Evolutionary conservation across 345 rosid species (phyloP), one percentile per base, ranked within the genome.

Genomic region (Bruguiera parviflora): DNA sequence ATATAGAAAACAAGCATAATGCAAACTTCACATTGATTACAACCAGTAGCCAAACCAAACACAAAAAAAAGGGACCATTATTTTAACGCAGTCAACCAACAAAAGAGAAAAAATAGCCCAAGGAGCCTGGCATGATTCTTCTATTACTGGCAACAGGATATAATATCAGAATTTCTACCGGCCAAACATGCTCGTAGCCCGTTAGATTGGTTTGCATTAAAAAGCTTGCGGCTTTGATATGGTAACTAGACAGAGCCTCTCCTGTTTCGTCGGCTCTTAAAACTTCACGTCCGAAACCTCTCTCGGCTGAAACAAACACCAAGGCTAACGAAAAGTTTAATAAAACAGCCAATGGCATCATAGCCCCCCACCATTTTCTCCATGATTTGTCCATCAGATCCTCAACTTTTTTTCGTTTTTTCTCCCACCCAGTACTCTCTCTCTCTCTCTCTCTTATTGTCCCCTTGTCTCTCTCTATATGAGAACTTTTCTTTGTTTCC

Each of bases 111-210:
- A 3, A 13, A 43, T 8, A 15, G 18, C 18, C 49, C 15, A 3
- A 43, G 5, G 49, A 43, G 15, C 18, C 49, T 2, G 16, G 16
- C 16, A 43, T 0, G 16, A 43, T 9, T 9, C 16, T 39, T 11
- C 3, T 39, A 5, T 10, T 27, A 27, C 2, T 27, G 28, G 28
- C 28, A 39, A 39, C 3, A 39, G 46, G 15, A 28, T 28, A 21
- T 6, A 56, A 22, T 21, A 24, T 39, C 8, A 27, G 24, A 47
- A 35, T 2, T 15, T 64, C 27, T 81, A 87, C 96, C 28, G 96
- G 96, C 96, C 96, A 89, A 68, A 87, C 87, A 77, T 84, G 96
- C 2, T 73, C 75, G 75, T 89, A 87, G 69, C 91, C 84, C 0
- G 78, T 68, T 47, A 63, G 70, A 74, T 79, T 61, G 71, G 89